These are phyloP conservation scores for Trametes versicolor DNA, from an alignment of 1,284 basidiomycete species.

Conservation along the genomic window DNA sequence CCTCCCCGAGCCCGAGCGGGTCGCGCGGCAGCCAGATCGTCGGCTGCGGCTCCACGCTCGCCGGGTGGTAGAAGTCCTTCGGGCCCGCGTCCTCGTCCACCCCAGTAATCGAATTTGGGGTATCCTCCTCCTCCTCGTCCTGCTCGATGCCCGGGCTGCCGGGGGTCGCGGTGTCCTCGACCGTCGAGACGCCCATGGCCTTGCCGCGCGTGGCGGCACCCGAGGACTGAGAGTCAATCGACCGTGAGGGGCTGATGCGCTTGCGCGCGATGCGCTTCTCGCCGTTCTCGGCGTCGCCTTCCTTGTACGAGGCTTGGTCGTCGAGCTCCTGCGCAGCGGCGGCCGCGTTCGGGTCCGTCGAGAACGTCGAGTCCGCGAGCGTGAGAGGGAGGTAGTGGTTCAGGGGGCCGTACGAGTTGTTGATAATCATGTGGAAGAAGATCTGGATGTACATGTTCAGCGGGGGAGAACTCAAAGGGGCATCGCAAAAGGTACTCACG, in stretches of 20 bases:
- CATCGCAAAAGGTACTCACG: slow-evolving; percentile 52
- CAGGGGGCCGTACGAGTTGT: slow-evolving; percentile 75
- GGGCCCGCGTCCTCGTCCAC: slow-evolving; percentile 44
- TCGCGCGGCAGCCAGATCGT: slow-evolving; percentile 87
- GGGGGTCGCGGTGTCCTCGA: slow-evolving; percentile 15
- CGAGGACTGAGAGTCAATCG: slow-evolving; percentile 15
- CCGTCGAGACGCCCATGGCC: slow-evolving; percentile 6
- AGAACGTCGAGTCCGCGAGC: slow-evolving; percentile 77
- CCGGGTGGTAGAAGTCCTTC: slow-evolving; percentile 82
- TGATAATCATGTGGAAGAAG: slow-evolving; percentile 74
- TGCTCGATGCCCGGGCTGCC: slow-evolving; percentile 19
- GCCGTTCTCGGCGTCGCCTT: slow-evolving; percentile 13
- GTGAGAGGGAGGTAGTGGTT: slow-evolving; percentile 77
- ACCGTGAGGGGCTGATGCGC: slow-evolving; percentile 15
- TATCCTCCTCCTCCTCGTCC: slow-evolving; percentile 3
- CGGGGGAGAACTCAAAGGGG: background rate
- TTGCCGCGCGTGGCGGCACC: background rate
- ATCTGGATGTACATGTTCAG: slow-evolving; percentile 51
- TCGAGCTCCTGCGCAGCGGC: slow-evolving; percentile 34
- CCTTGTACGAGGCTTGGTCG: slow-evolving; percentile 34
- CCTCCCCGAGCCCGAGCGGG: slow-evolving; percentile 68
- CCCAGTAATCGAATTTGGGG: slow-evolving; percentile 21
- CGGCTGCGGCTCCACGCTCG: slow-evolving; percentile 76
- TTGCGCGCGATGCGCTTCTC: slow-evolving; percentile 26
- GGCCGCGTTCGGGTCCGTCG: slow-evolving; percentile 33